Conservation (phyloP, 2,329 filamentous ascomycete genomes). For the Neoscytalidium dimidiatum region DNA sequence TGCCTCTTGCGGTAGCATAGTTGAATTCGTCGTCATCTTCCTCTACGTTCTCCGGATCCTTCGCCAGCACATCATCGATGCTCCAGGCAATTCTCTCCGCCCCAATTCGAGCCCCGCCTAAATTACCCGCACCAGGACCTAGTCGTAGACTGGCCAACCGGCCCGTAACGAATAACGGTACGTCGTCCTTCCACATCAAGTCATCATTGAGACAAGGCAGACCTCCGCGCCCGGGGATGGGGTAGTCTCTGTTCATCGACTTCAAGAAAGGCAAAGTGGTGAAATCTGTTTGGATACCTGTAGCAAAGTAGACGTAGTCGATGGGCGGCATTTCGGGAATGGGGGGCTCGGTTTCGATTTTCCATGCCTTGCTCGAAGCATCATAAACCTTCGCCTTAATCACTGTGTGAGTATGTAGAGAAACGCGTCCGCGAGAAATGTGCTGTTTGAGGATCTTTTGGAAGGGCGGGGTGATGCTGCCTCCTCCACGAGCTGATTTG, state of each 20-base stretch:
- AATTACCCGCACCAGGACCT: conserved; percentile 71
- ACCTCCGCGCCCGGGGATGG: conserved; percentile 64
- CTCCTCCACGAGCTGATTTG: conserved; percentile 67
- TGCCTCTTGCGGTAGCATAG: conserved; percentile 3
- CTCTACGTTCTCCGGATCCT: conserved; percentile 16
- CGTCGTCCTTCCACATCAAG: conserved; percentile 71
- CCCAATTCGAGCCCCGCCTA: conserved; percentile 71
- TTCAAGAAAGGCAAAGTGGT: conserved; percentile 61
- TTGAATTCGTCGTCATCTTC: conserved; percentile 1
- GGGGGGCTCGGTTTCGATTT: conserved; percentile 55
- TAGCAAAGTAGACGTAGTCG: conserved; percentile 76
- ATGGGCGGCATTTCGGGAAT: conserved; percentile 51
- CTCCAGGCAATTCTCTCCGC: conserved; percentile 75
- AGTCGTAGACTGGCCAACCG: conserved; percentile 67
- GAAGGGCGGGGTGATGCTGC: conserved; percentile 73
- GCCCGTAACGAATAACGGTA: conserved; percentile 73
- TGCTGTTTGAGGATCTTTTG: conserved; percentile 67
- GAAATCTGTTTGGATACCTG: conserved; percentile 68
- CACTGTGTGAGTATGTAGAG: conserved; percentile 59
- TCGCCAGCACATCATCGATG: conserved; percentile 59
- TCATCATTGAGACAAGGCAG: conserved; percentile 75
- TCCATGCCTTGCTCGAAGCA: conserved; percentile 49
- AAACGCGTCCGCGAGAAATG: conserved; percentile 52
- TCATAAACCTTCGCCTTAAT: conserved; percentile 58
- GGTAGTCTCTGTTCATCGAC: conserved; percentile 60